Base-by-base conservation (phyloP, 345 rosid genomes). In the Boechera stricta region DNA sequence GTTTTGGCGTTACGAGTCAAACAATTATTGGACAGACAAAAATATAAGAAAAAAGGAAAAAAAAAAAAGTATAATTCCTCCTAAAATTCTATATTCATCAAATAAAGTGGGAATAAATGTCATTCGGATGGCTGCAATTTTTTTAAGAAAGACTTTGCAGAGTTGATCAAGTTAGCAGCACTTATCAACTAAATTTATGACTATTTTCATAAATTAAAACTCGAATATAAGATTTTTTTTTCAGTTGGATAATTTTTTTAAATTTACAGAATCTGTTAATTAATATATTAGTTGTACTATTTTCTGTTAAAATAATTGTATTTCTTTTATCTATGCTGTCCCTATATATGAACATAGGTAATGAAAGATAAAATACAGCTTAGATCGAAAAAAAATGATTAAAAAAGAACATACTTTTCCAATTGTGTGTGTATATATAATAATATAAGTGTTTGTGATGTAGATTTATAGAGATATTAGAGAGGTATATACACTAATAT, bases 401-500 rank as follows among this genome's bases (percentile, higher is more conserved):
- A 5, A 28, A 11, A 55, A 5, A 12, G 0, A 64, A 10, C 47
- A 16, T 60, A 18, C 28, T 8, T 44, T 39, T 45, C 24, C 6
- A 26, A 10, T 42, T 48, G 53, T 12, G 15, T 36, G 12, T 15
- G n/a, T 45, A 35, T 53, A 59, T 58, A 61, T 49, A 12, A 61
- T 49, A 12, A 10, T 10, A 15, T 72, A 28, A 5, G n/a, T 42
- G 33, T 33, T 21, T 44, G 31, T 56, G 47, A 26, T 28, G 56
- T 42, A 31, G 35, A 76, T 49, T 28, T 76, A 39, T 51, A 51
- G 63, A 76, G 36, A 67, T 39, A 39, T 75, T 61, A 35, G 44
- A 52, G 57, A 76, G 64, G 45, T 59, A 32, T 29, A 39, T 29
- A 61, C 29, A 69, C 36, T 49, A 21, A 47, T 76, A 69, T 69